Percentiles rank a stretch among this genome's conserved stretches.
phyloP scores from a whole-genome alignment of 495 filamentous ascomycete species.

The Tuber aestivum region DNA sequence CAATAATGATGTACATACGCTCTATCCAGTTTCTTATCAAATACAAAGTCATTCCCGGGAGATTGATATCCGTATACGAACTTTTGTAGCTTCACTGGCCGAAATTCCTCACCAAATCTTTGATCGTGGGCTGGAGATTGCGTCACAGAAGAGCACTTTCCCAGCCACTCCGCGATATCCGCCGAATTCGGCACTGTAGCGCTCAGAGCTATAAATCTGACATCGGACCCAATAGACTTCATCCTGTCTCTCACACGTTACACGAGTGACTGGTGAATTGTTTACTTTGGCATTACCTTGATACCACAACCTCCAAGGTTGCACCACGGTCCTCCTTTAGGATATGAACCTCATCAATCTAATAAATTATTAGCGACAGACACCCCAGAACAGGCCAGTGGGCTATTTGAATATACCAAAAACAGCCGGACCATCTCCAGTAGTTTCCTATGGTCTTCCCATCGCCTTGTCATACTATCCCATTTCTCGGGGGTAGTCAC shows the following conservation, averaged over 20 bases:
- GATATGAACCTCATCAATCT: constrained; percentile 93
- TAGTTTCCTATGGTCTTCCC: constrained; percentile 80
- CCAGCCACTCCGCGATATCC: constrained; percentile 90
- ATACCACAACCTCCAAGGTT: constrained; percentile 90
- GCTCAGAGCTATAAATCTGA: constrained; percentile 86
- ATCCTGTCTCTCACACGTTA: constrained; percentile 52
- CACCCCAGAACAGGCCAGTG: neutral
- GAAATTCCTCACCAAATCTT: constrained; percentile 84
- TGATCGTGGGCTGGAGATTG: constrained; percentile 65
- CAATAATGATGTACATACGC: constrained; percentile 50
- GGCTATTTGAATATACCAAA: constrained; percentile 45
- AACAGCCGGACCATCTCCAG: constrained; percentile 84
- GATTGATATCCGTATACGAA: constrained; percentile 72
- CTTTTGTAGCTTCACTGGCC: constrained; percentile 81
- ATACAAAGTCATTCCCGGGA: constrained; percentile 71
- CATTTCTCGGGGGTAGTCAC: constrained; percentile 98
- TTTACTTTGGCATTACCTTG: constrained; percentile 42
- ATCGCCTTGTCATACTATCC: constrained; percentile 95
- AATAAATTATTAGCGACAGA: neutral
- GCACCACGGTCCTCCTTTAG: constrained; percentile 84
- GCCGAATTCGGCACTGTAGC: constrained; percentile 89
- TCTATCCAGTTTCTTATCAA: constrained; percentile 70
- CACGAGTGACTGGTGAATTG: neutral
- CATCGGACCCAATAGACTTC: constrained; percentile 81
- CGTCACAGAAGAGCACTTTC: constrained; percentile 61